Conservation (phyloP, 2,329 filamentous ascomycete genomes). For the Aspergillus sojae region DNA sequence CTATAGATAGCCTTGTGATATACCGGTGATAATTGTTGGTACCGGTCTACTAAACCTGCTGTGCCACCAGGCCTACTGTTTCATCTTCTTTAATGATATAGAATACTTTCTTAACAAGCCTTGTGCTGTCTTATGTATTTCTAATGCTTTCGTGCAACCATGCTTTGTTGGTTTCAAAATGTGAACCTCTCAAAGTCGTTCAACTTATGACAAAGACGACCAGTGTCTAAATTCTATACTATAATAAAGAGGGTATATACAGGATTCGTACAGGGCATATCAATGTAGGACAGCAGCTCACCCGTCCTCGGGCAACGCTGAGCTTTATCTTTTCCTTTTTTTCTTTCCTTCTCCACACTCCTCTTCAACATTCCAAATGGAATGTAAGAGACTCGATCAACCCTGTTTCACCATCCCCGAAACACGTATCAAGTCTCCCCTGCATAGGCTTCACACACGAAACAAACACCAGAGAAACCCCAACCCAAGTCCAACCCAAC, state of each 20-base stretch:
- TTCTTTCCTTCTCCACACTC: background rate
- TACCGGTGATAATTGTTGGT: background rate
- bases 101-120: background rate
- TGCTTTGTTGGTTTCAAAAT: background rate
- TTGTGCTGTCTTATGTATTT: background rate
- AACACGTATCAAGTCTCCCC: background rate
- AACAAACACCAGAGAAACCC: background rate
- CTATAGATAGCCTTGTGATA: constrained; percentile 1
- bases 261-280: background rate
- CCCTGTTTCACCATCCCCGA: background rate
- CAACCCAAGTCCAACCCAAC: too few relatives aligned
- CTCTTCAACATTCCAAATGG: background rate
- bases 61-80: background rate
- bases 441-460: background rate
- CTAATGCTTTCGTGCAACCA: background rate
- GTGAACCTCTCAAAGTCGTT: background rate
- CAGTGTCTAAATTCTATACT: background rate
- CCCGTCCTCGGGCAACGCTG: background rate
- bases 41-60: background rate
- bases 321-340: background rate
- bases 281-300: background rate
- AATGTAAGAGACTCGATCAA: background rate
- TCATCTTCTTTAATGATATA: background rate
- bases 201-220: background rate
- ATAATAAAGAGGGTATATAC: background rate